Conservation (phyloP, 75 land plant genomes). For the Pinus albicaulis region DNA sequence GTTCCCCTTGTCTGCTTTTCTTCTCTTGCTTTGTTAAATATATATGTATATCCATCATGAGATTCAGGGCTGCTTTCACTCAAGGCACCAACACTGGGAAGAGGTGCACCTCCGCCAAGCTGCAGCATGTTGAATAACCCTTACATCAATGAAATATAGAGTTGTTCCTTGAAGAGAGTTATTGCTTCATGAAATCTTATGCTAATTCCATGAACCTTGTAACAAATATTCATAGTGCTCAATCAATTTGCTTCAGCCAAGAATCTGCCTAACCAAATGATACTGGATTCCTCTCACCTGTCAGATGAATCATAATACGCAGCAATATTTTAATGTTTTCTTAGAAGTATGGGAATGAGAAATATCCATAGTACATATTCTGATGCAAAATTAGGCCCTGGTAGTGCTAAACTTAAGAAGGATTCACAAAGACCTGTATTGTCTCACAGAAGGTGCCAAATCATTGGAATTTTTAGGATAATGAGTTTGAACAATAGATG, state of each 20-base stretch:
- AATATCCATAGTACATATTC: background rate
- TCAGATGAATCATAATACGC: too few species aligned
- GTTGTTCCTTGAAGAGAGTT: background rate
- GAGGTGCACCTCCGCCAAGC: slow-evolving; percentile 46
- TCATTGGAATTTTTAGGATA: background rate
- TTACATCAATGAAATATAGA: background rate
- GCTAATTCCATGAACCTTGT: background rate
- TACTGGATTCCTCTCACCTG: too few species aligned
- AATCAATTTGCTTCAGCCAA: too few species aligned
- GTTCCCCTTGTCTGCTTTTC: slow-evolving; percentile 41
- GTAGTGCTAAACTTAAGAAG: background rate
- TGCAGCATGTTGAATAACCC: slow-evolving; percentile 19
- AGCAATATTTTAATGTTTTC: too few species aligned
- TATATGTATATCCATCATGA: slow-evolving; percentile 61
- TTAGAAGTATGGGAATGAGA: background rate
- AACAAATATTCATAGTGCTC: too few species aligned
- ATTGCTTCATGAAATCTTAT: background rate
- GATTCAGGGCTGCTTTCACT: slow-evolving; percentile 56
- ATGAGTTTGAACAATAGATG: background rate
- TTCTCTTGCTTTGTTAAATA: slow-evolving; percentile 66
- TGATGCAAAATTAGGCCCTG: background rate
- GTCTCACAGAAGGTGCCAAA: background rate
- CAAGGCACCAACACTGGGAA: slow-evolving; percentile 76
- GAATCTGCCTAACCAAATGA: too few species aligned
- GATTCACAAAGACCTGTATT: background rate